Evolutionary conservation across 345 rosid genomes (phyloP).

Genomic region (Hibiscus mutabilis): DNA sequence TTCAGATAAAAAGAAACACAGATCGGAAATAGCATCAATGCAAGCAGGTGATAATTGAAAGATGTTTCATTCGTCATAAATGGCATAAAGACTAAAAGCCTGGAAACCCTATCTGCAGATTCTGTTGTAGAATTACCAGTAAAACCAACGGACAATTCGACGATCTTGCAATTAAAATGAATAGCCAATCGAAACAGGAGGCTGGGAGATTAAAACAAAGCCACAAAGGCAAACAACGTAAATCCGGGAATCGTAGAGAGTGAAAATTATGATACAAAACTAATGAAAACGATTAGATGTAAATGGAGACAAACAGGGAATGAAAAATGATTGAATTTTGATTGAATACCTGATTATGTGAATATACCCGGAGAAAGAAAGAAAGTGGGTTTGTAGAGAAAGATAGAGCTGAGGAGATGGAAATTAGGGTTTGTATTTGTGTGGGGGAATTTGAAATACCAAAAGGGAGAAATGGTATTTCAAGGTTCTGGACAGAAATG

Average conservation of each 20-base stretch:
- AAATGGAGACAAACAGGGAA: constrained; percentile 4
- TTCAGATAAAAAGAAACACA: not conserved
- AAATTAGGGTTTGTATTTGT: constrained; percentile 37
- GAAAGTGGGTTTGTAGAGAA: not conserved
- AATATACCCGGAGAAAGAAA: not conserved
- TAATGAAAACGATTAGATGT: constrained; percentile 21
- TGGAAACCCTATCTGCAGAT: constrained; percentile 17
- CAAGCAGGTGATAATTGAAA: no score
- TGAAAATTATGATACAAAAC: not conserved
- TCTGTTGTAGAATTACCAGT: not conserved
- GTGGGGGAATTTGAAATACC: not conserved
- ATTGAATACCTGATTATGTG: constrained; percentile 34
- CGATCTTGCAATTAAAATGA: not conserved
- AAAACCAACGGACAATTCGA: not conserved
- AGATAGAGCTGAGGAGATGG: constrained; percentile 11
- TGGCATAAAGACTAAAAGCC: not conserved
- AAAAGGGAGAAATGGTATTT: not conserved
- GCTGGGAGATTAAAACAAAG: not conserved
- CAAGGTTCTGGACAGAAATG: not conserved
- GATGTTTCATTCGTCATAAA: not conserved
- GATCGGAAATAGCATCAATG: no score
- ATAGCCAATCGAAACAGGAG: constrained; percentile 2
- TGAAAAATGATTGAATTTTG: constrained; percentile 23
- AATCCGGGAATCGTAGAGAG: constrained; percentile 10
- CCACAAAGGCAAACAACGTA: not conserved